phyloP scores from a whole-genome alignment of 2,329 filamentous ascomycete genomes.

The Talaromyces sp. region DNA sequence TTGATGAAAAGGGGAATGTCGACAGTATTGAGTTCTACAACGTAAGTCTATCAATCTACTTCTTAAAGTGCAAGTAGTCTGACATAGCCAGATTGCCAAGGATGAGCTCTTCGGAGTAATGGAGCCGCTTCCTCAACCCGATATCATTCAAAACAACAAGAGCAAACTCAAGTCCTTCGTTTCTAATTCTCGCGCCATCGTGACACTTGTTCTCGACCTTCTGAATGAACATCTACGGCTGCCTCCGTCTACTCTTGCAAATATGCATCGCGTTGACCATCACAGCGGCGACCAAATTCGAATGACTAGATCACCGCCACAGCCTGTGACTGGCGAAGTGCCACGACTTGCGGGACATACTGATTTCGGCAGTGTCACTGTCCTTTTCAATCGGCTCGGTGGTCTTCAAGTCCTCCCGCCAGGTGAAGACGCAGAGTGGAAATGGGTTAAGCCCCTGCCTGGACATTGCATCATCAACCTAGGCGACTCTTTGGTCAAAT shows the following conservation, averaged over 20 bases:
- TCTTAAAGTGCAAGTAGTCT: not conserved
- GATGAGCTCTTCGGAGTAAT: constrained; percentile 48
- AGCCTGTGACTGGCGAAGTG: constrained; percentile 40
- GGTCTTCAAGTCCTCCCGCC: constrained; percentile 54
- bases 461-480: constrained; percentile 47
- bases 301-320: constrained; percentile 50
- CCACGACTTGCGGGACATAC: constrained; percentile 53
- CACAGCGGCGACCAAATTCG: constrained; percentile 54
- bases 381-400: constrained; percentile 56
- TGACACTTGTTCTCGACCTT: constrained; percentile 43
- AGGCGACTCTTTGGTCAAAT: constrained; percentile 45
- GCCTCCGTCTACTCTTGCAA: constrained; percentile 38
- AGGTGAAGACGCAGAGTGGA: constrained; percentile 43
- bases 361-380: constrained; percentile 55
- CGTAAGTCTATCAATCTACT: constrained; percentile 29
- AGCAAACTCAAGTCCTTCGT: constrained; percentile 45
- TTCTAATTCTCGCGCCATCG: constrained; percentile 43
- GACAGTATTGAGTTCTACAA: constrained; percentile 57
- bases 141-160: constrained; percentile 38
- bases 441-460: constrained; percentile 51
- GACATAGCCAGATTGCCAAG: constrained; percentile 44
- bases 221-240: constrained; percentile 47
- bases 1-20: constrained; percentile 48
- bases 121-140: constrained; percentile 41
- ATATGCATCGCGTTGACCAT: constrained; percentile 45